Percentiles rank a stretch among this genome's conserved stretches.
phyloP scores from a whole-genome alignment of 345 rosid species.

The Pistacia vera region DNA sequence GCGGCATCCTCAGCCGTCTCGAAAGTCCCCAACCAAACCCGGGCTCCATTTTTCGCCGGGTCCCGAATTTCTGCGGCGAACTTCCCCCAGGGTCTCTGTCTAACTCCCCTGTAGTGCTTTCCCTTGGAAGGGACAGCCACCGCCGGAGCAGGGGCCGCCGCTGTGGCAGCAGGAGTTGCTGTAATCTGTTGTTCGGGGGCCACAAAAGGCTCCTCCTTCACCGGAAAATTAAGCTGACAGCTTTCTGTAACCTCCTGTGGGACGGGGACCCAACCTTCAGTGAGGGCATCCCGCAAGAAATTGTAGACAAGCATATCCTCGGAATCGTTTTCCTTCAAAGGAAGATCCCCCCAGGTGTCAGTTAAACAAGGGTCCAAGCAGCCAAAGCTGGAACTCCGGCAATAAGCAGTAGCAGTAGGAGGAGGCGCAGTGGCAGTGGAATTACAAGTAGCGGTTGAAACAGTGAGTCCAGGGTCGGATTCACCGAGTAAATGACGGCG shows the following conservation, averaged over 20 bases:
- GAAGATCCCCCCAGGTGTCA: constrained; percentile 93
- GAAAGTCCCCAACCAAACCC: constrained; percentile 98
- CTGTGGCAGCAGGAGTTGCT: constrained; percentile 7
- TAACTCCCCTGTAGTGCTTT: constrained; percentile 92
- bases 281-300: constrained; percentile 71
- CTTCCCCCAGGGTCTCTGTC: constrained; percentile 99
- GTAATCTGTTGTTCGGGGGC: constrained; percentile 39
- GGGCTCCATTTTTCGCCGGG: constrained; percentile 96
- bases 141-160: constrained; percentile 13
- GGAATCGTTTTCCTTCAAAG: constrained; percentile 72
- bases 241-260: constrained; percentile 24
- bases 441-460: constrained; percentile 10
- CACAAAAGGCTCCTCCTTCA: constrained; percentile 25
- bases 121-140: constrained; percentile 50
- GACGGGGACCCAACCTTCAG: constrained; percentile 75
- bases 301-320: constrained; percentile 88
- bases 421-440: constrained; percentile 8
- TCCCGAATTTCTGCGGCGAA: constrained; percentile 98
- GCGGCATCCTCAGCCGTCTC: constrained; percentile 99
- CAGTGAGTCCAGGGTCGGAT: constrained; percentile 23
- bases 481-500: constrained; percentile 56
- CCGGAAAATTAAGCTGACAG: constrained; percentile 14
- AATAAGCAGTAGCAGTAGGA: constrained; percentile 27
- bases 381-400: constrained; percentile 68
- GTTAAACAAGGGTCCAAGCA: constrained; percentile 76